A percentile compares a stretch with the other conserved stretches of the same genome.
phyloP scores from a whole-genome alignment of 805 yeast genomes.

The Pichia insulana region DNA sequence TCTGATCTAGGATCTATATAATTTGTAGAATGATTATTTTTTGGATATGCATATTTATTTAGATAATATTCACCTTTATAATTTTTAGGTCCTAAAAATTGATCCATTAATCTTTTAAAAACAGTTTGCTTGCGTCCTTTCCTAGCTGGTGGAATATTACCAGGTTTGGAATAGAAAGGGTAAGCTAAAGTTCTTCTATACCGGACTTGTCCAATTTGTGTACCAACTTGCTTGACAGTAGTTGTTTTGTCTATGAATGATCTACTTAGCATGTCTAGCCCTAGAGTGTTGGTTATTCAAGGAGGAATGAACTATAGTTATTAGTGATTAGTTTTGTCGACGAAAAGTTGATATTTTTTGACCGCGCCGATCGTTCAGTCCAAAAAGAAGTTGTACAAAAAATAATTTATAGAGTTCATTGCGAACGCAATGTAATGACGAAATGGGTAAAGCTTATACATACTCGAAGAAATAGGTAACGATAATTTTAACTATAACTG shows the following conservation, averaged over 20 bases:
- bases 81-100: slow-evolving; percentile 77
- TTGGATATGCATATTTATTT: slow-evolving; percentile 67
- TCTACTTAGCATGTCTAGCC: slow-evolving; percentile 4
- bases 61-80: slow-evolving; percentile 71
- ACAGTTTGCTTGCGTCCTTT: slow-evolving; percentile 38
- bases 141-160: slow-evolving; percentile 30
- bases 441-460: no score
- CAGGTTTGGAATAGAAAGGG: slow-evolving; percentile 41
- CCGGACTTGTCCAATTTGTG: slow-evolving; percentile 37
- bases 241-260: slow-evolving; percentile 3
- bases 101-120: slow-evolving; percentile 55
- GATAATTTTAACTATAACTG: slow-evolving; percentile 8
- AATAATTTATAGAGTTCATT: no score
- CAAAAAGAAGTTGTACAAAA: no score
- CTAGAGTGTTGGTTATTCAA: background rate
- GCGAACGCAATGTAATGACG: no score
- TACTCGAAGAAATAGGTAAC: no score
- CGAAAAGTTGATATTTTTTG: background rate
- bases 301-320: background rate
- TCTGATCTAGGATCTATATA: slow-evolving; percentile 54
- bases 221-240: slow-evolving; percentile 11
- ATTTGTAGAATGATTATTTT: slow-evolving; percentile 61
- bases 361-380: background rate
- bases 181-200: slow-evolving; percentile 47
- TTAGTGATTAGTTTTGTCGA: background rate